Conservation (phyloP, 2,329 filamentous ascomycete species). For the Exophiala bonariae region DNA sequence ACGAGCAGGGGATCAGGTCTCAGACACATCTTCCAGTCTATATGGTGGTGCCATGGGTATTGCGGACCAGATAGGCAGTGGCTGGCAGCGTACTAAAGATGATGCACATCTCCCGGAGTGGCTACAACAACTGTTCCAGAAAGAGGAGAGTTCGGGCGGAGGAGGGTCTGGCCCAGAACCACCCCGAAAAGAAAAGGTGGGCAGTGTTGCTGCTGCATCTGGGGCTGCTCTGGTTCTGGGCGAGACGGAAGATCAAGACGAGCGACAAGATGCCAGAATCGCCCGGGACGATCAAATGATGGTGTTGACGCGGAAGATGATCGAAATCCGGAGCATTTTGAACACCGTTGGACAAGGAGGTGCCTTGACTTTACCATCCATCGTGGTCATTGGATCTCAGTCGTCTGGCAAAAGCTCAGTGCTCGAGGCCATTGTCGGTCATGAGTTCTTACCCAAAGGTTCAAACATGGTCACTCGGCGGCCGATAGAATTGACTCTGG, state of each 20-base stretch:
- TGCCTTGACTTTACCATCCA: conserved; percentile 84
- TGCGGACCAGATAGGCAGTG: conserved; percentile 74
- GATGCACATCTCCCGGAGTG: conserved; percentile 72
- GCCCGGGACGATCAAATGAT: conserved; percentile 98
- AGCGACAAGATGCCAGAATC: conserved; percentile 61
- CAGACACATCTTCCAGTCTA: conserved; percentile 47
- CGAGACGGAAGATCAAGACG: conserved; percentile 63
- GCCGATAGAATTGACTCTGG: conserved; percentile 91
- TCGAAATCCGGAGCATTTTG: conserved; percentile 91
- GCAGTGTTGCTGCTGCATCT: conserved; percentile 67
- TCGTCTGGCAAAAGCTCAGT: conserved; percentile 98
- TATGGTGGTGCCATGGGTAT: conserved; percentile 73
- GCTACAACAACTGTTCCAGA: conserved; percentile 71
- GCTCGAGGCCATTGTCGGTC: conserved; percentile 92
- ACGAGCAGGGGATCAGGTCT: conserved; percentile 71
- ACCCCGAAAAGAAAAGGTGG: conserved; percentile 50
- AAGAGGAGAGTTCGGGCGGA: conserved; percentile 46
- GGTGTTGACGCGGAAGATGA: conserved; percentile 99
- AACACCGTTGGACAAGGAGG: conserved; percentile 91
- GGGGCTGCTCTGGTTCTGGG: conserved; percentile 79
- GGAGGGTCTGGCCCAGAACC: conserved; percentile 41
- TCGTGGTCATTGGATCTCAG: conserved; percentile 98
- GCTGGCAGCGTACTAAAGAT: conserved; percentile 82
- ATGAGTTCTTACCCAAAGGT: conserved; percentile 97
- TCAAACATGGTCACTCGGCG: conserved; percentile 96